phyloP scores from a whole-genome alignment of 2,329 filamentous ascomycete genomes.

The Epichloe gansuensis region DNA sequence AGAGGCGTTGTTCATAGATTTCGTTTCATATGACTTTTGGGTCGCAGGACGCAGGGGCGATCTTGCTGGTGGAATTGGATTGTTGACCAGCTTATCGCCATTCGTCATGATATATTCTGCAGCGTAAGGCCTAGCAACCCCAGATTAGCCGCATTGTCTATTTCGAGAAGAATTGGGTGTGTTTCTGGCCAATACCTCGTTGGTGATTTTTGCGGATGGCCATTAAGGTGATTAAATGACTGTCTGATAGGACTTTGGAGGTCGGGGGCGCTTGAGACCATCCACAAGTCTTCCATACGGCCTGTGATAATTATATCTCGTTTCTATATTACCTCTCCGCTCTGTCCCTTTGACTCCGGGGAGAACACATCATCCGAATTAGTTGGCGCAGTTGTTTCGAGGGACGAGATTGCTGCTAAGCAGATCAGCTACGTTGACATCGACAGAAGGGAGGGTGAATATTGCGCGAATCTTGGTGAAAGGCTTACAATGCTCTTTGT shows the following conservation, averaged over 20 bases:
- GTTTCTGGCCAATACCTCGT: neutral
- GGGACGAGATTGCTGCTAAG: neutral
- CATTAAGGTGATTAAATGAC: neutral
- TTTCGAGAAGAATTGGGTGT: neutral
- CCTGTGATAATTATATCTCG: neutral
- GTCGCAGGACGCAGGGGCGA: slow-evolving; percentile 1
- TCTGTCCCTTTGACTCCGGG: neutral
- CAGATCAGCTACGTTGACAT: neutral
- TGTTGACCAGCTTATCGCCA: neutral
- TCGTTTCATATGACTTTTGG: neutral
- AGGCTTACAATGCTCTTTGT: neutral
- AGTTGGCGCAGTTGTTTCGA: neutral
- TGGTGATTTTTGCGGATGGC: neutral
- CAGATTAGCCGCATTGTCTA: neutral
- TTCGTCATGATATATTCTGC: neutral
- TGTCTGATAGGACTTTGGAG: slow-evolving; percentile 4
- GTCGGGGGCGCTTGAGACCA: neutral
- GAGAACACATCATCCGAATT: slow-evolving; percentile 1
- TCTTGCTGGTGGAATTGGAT: neutral
- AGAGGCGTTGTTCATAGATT: slow-evolving; percentile 1
- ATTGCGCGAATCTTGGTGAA: neutral
- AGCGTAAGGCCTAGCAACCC: neutral
- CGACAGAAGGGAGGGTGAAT: neutral
- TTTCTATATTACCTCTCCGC: neutral
- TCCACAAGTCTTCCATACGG: neutral